phyloP scores from a whole-genome alignment of 371 early-diverging fungal genomes.

The Mortierella sp. region DNA sequence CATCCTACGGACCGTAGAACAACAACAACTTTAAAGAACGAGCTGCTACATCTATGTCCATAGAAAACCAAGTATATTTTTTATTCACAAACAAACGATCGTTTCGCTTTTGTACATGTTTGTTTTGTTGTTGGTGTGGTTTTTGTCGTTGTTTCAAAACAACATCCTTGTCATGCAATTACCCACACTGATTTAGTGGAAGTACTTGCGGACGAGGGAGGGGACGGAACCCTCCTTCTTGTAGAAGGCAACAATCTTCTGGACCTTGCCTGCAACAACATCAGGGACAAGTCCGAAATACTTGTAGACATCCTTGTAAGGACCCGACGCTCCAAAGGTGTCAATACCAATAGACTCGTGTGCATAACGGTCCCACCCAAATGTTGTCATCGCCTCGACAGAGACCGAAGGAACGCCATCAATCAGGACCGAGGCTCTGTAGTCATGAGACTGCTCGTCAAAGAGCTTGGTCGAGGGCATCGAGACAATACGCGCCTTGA shows the following conservation, averaged over 20 bases:
- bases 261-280: conserved; percentile 82
- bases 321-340: conserved; percentile 96
- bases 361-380: conserved; percentile 97
- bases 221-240: conserved; percentile 60
- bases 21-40: too few relatives aligned
- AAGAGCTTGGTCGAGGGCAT: conserved; percentile 97
- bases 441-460: conserved; percentile 90
- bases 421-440: conserved; percentile 88
- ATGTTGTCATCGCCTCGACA: conserved; percentile 96
- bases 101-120: too few relatives aligned
- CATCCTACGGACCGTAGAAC: too few relatives aligned
- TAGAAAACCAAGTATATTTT: too few relatives aligned
- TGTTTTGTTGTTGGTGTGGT: too few relatives aligned
- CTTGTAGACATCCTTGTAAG: conserved; percentile 83
- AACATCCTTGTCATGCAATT: too few relatives aligned
- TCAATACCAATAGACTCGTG: conserved; percentile 95
- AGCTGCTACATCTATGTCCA: too few relatives aligned
- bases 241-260: conserved; percentile 83
- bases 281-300: conserved; percentile 89
- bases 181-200: conserved; percentile 28
- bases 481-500: conserved; percentile 92
- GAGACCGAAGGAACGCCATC: conserved; percentile 86
- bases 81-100: too few relatives aligned
- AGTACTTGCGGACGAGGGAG: conserved; percentile 56
- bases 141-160: too few relatives aligned